Base-by-base conservation (phyloP, 1,284 basidiomycete species). In the Puccinia hordei region DNA sequence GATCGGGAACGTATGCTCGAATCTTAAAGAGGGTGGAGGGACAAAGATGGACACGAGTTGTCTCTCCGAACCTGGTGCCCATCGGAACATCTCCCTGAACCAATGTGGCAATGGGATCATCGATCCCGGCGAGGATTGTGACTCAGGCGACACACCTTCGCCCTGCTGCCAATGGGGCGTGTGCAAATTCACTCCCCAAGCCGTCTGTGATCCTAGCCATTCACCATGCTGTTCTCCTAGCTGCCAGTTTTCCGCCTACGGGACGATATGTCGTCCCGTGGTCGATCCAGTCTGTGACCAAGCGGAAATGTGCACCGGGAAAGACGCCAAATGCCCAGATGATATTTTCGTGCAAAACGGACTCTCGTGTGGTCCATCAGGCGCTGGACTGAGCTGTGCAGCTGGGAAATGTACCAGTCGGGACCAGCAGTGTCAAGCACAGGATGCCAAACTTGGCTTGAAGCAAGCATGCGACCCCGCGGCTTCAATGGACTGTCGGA, bases 121-220 rank as follows among this genome's bases (percentile, higher is more conserved):
- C 33, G 84, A 85, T 49, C 83, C 83, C 12, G 84, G 84, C 68
- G 84, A 85, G 73, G 84, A 85, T 74, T 85, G 84, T 81, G 84
- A 85, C 63, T 84, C 84, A 1, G 84, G 84, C 5, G 82, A 83
- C 71, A 83, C 83, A 17, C 46, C 46, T 1, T 83, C 83, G 13
- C 80, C 80, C 35, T 85, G 84, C 81, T 85, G 84, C 74, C 83
- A 84, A 0, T 59, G 46, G 59, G 35, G 82, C 15, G 75, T 83
- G 15, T 85, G 84, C 79, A 81, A 73, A 74, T 81, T 85, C 38
- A 79, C 82, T 4, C 81, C 82, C 22, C 82, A 83, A 15, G 81
- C 84, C 0, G 82, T 83, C 73, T 85, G 84, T 81, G 84, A 85
- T 63, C 84, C 84, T 35, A 41, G 13, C 1, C 77, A 82, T 19